A percentile compares a stretch with the other conserved stretches of the same genome.
These are phyloP conservation scores for Yamadazyma triangularis DNA, from an alignment of 1,139 yeast genomes.

Conservation along the genomic window DNA sequence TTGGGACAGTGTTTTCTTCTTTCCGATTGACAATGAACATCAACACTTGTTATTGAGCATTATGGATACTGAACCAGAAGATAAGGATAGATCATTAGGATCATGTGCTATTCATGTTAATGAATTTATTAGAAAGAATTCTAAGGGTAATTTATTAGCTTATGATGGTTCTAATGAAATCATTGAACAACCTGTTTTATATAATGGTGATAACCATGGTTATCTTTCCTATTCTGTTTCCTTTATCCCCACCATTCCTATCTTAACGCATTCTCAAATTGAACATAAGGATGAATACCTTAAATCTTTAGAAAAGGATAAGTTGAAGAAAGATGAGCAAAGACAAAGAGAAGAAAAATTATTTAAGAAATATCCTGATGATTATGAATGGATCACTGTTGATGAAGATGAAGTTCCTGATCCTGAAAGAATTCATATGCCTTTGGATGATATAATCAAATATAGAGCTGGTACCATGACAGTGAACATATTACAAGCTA, in stretches of 20 bases:
- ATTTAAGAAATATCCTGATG: conserved; percentile 53
- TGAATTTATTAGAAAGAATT: conserved; percentile 46
- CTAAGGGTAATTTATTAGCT: conserved; percentile 42
- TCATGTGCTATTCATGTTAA: conserved; percentile 47
- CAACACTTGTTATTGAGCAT: conserved; percentile 56
- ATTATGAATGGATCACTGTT: conserved; percentile 62
- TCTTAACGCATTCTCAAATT: conserved; percentile 54
- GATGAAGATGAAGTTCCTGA: conserved; percentile 41
- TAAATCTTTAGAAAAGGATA: conserved; percentile 21
- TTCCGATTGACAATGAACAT: conserved; percentile 60
- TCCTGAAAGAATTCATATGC: conserved; percentile 43
- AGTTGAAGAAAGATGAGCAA: conserved; percentile 33
- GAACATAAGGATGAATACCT: conserved; percentile 33
- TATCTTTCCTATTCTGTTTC: conserved; percentile 52
- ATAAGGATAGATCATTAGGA: conserved; percentile 63
- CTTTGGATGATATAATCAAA: conserved; percentile 48
- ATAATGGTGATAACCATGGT: conserved; percentile 46
- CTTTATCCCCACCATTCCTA: conserved; percentile 60
- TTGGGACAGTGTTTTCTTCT: conserved; percentile 54
- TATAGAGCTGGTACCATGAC: conserved; percentile 61
- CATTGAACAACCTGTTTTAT: conserved; percentile 42
- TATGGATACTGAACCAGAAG: conserved; percentile 62
- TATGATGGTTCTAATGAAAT: conserved; percentile 49
- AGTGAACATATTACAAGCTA: conserved; percentile 49
- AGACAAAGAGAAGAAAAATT: conserved; percentile 41